Evolutionary conservation across 208 protist species (phyloP).

Genomic region (Kentomonas sorsogonicus): DNA sequence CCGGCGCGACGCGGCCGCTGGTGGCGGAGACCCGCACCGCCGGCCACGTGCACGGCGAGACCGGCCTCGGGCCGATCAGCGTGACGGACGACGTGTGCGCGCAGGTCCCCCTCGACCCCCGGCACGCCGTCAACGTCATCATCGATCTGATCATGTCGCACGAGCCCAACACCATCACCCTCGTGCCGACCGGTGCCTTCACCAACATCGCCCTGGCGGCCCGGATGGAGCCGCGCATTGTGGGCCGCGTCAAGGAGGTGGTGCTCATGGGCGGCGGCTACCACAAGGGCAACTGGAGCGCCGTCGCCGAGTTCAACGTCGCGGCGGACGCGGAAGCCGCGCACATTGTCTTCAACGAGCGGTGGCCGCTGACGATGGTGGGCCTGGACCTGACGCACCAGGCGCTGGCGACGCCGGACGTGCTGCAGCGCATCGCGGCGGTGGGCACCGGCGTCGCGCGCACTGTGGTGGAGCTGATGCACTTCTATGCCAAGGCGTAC

Average conservation of each 20-base stretch:
- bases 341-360: conserved; percentile 67
- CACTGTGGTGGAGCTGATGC: conserved; percentile 40
- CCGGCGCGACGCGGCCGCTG: conserved; percentile 38
- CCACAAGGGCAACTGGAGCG: conserved; percentile 42
- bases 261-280: conserved; percentile 75
- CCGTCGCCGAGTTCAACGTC: conserved; percentile 84
- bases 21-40: conserved; percentile 29
- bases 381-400: conserved; percentile 82
- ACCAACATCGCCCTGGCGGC: conserved; percentile 84
- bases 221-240: conserved; percentile 58
- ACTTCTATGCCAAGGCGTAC: conserved; percentile 57
- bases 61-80: conserved; percentile 54
- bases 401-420: conserved; percentile 36
- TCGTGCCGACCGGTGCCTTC: conserved; percentile 58
- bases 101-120: conserved; percentile 23
- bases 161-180: conserved; percentile 46
- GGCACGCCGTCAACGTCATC: conserved; percentile 50
- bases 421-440: conserved; percentile 33
- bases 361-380: conserved; percentile 67
- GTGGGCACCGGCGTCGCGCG: conserved; percentile 27
- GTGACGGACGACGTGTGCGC: conserved; percentile 20
- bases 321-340: conserved; percentile 65
- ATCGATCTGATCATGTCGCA: conserved; percentile 51
- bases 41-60: conserved; percentile 71
- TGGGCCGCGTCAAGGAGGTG: conserved; percentile 64